Evolutionary conservation across 345 rosid genomes (phyloP), one percentile per base, ranked within the genome.

Genomic region (Combretum micranthum): DNA sequence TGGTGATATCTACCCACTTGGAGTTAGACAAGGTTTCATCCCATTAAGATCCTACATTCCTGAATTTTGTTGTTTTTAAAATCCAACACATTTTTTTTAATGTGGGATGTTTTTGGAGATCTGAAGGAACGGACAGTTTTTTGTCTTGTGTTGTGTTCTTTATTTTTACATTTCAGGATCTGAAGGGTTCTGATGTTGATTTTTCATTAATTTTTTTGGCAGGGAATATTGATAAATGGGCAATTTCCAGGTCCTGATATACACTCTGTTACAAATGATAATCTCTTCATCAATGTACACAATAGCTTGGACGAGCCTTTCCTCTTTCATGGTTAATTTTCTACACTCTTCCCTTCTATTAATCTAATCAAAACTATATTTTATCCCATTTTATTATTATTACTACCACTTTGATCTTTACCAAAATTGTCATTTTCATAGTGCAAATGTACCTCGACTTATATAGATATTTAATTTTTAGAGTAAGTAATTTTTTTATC

Each of bases 171-270:
- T 18, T 9, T 52, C 25, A 9, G 43, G 32, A 23, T 70, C 50
- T 18, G 20, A 47, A 4, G n/a, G 21, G 42, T 26, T 44, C 16
- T 12, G 1, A 11, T 17, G 25, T 56, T 26, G 19, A 0, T 58
- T 44, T 25, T 5, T 67, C 42, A n/a, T n/a, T n/a, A n/a, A n/a
- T n/a, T n/a, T n/a, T n/a, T n/a, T n/a, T n/a, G n/a, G 68, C 69
- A 89, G 97, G 97, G 97, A 16, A 86, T 89, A 26, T 68, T 89
- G 55, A 86, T 89, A 63, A 84, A 89, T 44, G 89, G 97, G 18
- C 84, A 79, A 63, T 89, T 89, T 56, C 97, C 97, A 15, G 97
- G 97, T 47, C 97, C 97, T 15, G 93, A 89, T 44, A 79, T 89
- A 42, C 84, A 75, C 74, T 82, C 84, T 4, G 83, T 89, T 42